Conservation (phyloP, 108 stramenopile genomes). For the Hondaea fermentalgiana region DNA sequence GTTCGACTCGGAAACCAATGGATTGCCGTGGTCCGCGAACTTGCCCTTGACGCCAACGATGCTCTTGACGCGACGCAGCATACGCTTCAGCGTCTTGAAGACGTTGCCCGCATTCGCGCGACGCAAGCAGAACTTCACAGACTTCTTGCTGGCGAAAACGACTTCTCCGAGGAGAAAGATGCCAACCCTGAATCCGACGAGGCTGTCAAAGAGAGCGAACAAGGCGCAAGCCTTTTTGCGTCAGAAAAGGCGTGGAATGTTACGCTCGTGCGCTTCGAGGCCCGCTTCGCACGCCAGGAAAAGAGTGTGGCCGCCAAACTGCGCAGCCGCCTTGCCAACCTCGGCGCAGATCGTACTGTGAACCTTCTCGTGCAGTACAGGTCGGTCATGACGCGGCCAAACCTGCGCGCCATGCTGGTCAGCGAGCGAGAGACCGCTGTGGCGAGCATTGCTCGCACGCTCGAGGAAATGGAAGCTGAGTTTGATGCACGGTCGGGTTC, state of each 20-base stretch:
- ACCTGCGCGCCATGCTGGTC: neutral
- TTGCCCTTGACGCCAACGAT: neutral
- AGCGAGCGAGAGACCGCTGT: neutral
- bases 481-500: neutral
- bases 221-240: neutral
- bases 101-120: neutral
- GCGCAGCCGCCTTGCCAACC: neutral
- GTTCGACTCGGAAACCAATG: neutral
- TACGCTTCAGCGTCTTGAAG: neutral
- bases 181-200: no score
- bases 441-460: neutral
- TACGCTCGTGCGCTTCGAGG: neutral
- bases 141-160: neutral
- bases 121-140: neutral
- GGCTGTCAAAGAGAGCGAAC: no score
- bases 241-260: neutral
- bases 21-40: neutral
- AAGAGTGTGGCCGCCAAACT: neutral
- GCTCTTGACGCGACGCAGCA: neutral
- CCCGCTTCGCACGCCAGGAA: neutral
- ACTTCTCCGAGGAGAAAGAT: no score
- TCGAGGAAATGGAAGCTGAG: neutral
- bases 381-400: neutral
- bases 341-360: neutral
- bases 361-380: neutral